phyloP scores from a whole-genome alignment of 805 yeast species.

The Saturnispora galanensis region DNA sequence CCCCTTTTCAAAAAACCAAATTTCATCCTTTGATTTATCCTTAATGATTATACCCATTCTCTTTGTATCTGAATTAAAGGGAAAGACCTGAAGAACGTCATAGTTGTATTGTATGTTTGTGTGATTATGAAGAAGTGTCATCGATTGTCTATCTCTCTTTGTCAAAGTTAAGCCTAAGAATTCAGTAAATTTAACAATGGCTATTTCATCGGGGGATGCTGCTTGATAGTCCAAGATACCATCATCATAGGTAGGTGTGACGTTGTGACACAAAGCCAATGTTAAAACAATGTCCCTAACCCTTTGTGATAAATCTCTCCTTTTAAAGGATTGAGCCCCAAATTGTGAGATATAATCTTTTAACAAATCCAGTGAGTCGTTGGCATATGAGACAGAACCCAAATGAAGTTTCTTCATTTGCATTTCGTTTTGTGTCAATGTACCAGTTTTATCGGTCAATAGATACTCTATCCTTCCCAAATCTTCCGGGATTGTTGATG shows the following conservation, averaged over 20 bases:
- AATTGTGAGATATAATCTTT: conserved; percentile 44
- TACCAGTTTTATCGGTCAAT: conserved; percentile 92
- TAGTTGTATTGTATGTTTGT: conserved; percentile 43
- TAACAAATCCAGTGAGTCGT: conserved; percentile 87
- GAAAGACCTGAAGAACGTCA: conserved; percentile 75
- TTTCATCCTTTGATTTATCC: conserved; percentile 53
- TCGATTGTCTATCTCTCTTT: conserved; percentile 71
- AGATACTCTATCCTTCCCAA: conserved; percentile 91
- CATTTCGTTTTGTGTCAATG: conserved; percentile 97
- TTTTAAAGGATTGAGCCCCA: conserved; percentile 25
- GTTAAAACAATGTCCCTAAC: conserved; percentile 77
- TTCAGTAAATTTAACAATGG: conserved; percentile 89
- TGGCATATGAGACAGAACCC: conserved; percentile 87
- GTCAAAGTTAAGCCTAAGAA: conserved; percentile 71
- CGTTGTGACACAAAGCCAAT: conserved; percentile 92
- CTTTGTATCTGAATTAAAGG: conserved; percentile 91
- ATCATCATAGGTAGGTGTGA: conserved; percentile 83
- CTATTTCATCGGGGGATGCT: conserved; percentile 97
- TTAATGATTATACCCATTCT: conserved; percentile 87
- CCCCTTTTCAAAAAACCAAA: conserved; percentile 86
- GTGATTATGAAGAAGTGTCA: conserved; percentile 56
- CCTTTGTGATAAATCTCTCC: conserved; percentile 63
- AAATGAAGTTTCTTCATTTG: conserved; percentile 86
- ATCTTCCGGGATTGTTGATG: conserved; percentile 97
- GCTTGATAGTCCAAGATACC: conserved; percentile 78